Evolutionary conservation across 2,329 filamentous ascomycete genomes (phyloP).

Genomic region (Fusarium liriodendri): DNA sequence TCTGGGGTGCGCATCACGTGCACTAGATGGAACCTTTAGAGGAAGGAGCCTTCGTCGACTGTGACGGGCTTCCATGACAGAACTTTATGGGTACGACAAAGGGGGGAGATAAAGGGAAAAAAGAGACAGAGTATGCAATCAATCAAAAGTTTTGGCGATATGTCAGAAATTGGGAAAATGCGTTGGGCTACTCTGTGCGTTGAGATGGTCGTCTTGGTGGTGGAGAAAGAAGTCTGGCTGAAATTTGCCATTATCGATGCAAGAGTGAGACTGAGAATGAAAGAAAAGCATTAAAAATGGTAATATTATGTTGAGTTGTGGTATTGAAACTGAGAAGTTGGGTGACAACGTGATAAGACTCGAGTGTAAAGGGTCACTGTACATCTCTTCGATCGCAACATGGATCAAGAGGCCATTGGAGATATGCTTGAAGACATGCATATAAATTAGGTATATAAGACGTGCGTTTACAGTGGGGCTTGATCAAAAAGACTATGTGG

Average conservation of each 20-base stretch:
- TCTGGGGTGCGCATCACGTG: neutral
- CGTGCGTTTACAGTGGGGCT: neutral
- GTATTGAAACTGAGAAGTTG: neutral
- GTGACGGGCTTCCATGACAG: too few relatives aligned
- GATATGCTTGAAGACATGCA: neutral
- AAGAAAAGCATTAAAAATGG: neutral
- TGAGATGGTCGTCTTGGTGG: neutral
- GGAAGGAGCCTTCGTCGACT: neutral
- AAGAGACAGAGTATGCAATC: neutral
- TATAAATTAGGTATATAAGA: neutral
- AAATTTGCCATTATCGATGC: neutral
- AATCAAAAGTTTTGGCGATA: neutral
- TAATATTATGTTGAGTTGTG: neutral
- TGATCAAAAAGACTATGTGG: neutral
- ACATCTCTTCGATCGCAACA: neutral
- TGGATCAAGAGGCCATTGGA: neutral
- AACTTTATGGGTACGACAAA: neutral
- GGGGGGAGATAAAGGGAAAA: too few relatives aligned
- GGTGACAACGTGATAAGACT: neutral
- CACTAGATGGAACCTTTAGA: neutral
- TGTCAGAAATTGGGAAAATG: neutral
- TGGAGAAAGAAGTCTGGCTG: neutral
- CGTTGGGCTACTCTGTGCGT: neutral
- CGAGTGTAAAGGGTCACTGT: neutral
- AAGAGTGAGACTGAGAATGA: neutral